phyloP scores from a whole-genome alignment of 805 yeast species.

The Metschnikowia matae region DNA sequence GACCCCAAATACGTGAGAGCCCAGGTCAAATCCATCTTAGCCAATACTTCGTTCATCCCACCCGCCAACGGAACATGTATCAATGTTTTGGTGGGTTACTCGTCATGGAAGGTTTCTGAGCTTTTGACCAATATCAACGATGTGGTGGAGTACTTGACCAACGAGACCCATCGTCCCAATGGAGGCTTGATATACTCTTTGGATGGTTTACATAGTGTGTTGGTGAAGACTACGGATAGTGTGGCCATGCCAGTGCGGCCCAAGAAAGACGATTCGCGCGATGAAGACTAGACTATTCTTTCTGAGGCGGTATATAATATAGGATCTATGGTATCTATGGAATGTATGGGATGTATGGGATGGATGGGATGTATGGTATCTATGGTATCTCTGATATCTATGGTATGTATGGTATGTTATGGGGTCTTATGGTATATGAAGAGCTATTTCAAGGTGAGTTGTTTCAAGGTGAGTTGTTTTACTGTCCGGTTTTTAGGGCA shows the following conservation, averaged over 20 bases:
- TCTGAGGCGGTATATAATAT: no score
- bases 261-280: slow-evolving; percentile 4
- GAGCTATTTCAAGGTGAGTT: no score
- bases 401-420: no score
- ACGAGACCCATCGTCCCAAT: slow-evolving; percentile 43
- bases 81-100: slow-evolving; percentile 55
- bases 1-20: slow-evolving; percentile 61
- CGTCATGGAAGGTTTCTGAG: slow-evolving; percentile 40
- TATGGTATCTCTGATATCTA: no score
- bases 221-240: slow-evolving; percentile 65
- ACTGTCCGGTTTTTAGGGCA: no score
- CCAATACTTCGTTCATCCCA: slow-evolving; percentile 54
- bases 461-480: no score
- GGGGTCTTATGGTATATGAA: no score
- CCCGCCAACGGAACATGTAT: slow-evolving; percentile 62
- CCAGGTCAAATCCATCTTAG: slow-evolving; percentile 62
- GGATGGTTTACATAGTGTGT: slow-evolving; percentile 46
- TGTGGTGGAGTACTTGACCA: slow-evolving; percentile 46
- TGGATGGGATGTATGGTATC: no score
- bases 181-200: slow-evolving; percentile 53
- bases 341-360: no score
- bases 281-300: background rate
- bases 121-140: slow-evolving; percentile 51
- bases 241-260: slow-evolving; percentile 54
- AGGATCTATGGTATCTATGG: no score